phyloP scores from a whole-genome alignment of 2,329 filamentous ascomycete species.

The Phialocephala subalpina region DNA sequence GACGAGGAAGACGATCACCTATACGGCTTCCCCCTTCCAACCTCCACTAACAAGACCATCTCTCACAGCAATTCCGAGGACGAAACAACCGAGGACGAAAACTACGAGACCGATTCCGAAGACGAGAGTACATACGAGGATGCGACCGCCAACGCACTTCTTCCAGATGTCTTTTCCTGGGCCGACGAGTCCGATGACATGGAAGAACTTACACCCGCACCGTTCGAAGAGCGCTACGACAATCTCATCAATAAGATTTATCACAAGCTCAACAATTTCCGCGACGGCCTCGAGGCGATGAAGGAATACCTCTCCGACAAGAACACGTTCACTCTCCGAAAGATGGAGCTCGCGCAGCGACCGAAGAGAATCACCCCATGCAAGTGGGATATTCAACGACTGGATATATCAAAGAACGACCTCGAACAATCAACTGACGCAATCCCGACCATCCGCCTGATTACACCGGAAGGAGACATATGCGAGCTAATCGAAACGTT shows the following conservation, averaged over 20 bases:
- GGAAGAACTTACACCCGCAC: background rate
- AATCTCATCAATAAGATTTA: background rate
- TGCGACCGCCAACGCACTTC: background rate
- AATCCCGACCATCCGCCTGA: slow-evolving; percentile 18
- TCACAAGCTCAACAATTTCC: background rate
- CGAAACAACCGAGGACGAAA: too few relatives aligned
- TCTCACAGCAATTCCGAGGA: background rate
- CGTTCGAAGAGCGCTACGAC: background rate
- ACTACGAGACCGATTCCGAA: too few relatives aligned
- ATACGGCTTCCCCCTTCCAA: slow-evolving; percentile 2
- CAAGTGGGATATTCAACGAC: background rate
- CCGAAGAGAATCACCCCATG: background rate
- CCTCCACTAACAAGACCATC: background rate
- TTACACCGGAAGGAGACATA: slow-evolving; percentile 10
- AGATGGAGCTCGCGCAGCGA: background rate
- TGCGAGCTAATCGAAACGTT: slow-evolving; percentile 7
- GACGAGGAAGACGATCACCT: slow-evolving; percentile 16
- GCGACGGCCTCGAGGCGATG: background rate
- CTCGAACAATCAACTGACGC: background rate
- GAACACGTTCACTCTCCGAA: background rate
- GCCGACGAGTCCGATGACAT: background rate
- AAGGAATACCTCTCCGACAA: background rate
- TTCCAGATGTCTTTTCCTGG: background rate
- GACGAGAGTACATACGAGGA: background rate
- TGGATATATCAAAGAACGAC: slow-evolving; percentile 8